A percentile compares a stretch with the other conserved stretches of the same genome.
These are phyloP conservation scores for Lipomyces spencermartinsiae DNA, from an alignment of 805 yeast genomes.

Conservation along the genomic window DNA sequence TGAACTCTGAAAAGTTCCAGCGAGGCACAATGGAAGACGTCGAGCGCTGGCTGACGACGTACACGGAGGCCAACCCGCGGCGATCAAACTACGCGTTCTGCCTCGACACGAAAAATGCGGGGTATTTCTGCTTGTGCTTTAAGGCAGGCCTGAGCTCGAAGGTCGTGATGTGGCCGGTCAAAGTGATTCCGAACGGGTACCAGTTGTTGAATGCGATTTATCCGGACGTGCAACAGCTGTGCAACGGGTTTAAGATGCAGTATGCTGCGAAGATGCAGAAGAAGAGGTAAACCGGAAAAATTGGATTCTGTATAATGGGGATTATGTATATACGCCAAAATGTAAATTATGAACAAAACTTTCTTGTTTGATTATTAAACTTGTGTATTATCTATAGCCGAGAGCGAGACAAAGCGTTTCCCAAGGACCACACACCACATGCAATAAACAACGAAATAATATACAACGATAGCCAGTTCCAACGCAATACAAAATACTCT, in stretches of 20 bases:
- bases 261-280: conserved; percentile 29
- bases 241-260: conserved; percentile 91
- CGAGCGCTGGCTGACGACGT: conserved; percentile 83
- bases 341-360: not conserved
- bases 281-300: not conserved
- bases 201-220: conserved; percentile 78
- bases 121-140: conserved; percentile 89
- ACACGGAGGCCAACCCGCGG: conserved; percentile 88
- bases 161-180: conserved; percentile 86
- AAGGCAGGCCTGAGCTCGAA: conserved; percentile 61
- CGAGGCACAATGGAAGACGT: conserved; percentile 80
- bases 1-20: conserved; percentile 85
- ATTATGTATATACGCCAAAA: not conserved
- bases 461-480: not conserved
- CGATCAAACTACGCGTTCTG: conserved; percentile 91
- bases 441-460: not conserved
- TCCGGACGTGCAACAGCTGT: conserved; percentile 85
- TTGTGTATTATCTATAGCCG: not conserved
- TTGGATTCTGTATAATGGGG: not conserved
- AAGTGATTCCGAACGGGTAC: conserved; percentile 81
- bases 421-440: not conserved
- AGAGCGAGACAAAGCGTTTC: conserved; percentile 2
- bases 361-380: not conserved
- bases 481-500: not conserved
- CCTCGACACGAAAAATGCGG: conserved; percentile 87